A percentile compares a stretch with the other conserved stretches of the same genome.
Evolutionary conservation across 2,329 filamentous ascomycete species (phyloP).

Genomic region (Nigrograna mackinnonii): DNA sequence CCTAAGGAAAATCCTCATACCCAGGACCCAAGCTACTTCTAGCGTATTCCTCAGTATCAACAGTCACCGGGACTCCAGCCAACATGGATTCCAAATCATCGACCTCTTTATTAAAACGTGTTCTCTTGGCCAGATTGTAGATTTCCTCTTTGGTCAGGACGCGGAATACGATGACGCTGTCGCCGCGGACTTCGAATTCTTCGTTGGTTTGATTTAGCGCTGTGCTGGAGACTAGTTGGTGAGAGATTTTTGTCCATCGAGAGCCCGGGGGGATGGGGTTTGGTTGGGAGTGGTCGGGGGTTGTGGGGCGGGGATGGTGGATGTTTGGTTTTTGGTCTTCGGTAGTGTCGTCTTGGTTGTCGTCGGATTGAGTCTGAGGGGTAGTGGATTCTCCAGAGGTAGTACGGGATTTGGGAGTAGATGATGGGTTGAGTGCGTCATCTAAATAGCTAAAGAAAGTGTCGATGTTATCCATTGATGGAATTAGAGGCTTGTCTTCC

Average conservation of each 20-base stretch:
- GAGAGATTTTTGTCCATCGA: constrained; percentile 22
- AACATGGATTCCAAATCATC: background rate
- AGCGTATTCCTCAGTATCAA: background rate
- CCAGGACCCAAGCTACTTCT: too few relatives aligned
- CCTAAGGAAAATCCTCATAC: too few relatives aligned
- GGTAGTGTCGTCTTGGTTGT: too few relatives aligned
- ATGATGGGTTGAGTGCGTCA: too few relatives aligned
- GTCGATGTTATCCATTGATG: too few relatives aligned
- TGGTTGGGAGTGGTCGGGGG: constrained; percentile 3
- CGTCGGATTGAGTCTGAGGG: too few relatives aligned
- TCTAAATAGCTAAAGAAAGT: too few relatives aligned
- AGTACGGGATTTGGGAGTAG: too few relatives aligned
- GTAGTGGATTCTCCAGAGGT: too few relatives aligned
- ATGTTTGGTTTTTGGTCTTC: background rate
- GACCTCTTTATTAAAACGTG: constrained; percentile 1
- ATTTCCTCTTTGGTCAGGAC: constrained; percentile 18
- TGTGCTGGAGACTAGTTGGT: constrained; percentile 17
- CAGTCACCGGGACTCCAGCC: background rate
- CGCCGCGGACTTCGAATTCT: constrained; percentile 17
- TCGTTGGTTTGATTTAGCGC: constrained; percentile 18
- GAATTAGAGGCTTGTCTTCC: too few relatives aligned
- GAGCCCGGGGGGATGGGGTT: constrained; percentile 1
- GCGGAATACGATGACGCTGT: constrained; percentile 17
- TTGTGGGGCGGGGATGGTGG: constrained; percentile 9
- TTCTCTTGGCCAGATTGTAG: constrained; percentile 17